These are phyloP conservation scores for Parasitella parasitica DNA, from an alignment of 371 early-diverging fungal species.

Conservation along the genomic window DNA sequence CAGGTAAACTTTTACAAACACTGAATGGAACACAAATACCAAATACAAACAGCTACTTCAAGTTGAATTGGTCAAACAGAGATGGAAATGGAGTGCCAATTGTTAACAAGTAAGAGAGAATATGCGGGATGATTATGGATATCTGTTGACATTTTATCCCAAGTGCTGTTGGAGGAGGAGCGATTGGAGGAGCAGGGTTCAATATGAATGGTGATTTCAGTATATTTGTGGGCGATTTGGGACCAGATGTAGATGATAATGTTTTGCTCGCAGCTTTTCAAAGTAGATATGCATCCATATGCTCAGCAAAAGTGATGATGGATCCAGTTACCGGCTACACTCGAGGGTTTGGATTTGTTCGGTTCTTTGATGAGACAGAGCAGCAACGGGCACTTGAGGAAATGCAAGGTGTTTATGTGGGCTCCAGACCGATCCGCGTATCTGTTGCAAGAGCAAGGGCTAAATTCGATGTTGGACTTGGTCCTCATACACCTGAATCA, in stretches of 20 bases:
- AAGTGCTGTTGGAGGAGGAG: neutral
- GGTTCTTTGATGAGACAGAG: slow-evolving; percentile 72
- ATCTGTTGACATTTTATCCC: neutral
- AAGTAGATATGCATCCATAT: slow-evolving; percentile 65
- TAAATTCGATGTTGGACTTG: slow-evolving; percentile 35
- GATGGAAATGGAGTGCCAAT: slow-evolving; percentile 37
- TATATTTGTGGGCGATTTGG: slow-evolving; percentile 80
- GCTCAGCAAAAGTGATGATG: slow-evolving; percentile 83
- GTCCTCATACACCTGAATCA: slow-evolving; percentile 54
- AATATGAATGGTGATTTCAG: slow-evolving; percentile 57
- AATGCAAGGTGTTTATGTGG: slow-evolving; percentile 76
- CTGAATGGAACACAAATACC: slow-evolving; percentile 78
- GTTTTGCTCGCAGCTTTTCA: slow-evolving; percentile 62
- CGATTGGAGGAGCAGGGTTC: neutral
- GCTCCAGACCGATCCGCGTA: slow-evolving; percentile 81
- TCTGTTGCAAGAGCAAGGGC: slow-evolving; percentile 82
- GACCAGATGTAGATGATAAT: slow-evolving; percentile 66
- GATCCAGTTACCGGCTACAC: slow-evolving; percentile 75
- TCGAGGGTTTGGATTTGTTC: slow-evolving; percentile 83
- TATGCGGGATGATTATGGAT: neutral
- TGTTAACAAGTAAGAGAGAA: neutral
- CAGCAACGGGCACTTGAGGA: slow-evolving; percentile 75
- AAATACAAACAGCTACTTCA: slow-evolving; percentile 71
- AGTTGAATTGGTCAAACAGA: slow-evolving; percentile 87
- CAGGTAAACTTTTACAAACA: slow-evolving; percentile 58